These are phyloP conservation scores for Pyrus pyrifolia DNA, from an alignment of 306 rosid genomes.

Conservation along the genomic window DNA sequence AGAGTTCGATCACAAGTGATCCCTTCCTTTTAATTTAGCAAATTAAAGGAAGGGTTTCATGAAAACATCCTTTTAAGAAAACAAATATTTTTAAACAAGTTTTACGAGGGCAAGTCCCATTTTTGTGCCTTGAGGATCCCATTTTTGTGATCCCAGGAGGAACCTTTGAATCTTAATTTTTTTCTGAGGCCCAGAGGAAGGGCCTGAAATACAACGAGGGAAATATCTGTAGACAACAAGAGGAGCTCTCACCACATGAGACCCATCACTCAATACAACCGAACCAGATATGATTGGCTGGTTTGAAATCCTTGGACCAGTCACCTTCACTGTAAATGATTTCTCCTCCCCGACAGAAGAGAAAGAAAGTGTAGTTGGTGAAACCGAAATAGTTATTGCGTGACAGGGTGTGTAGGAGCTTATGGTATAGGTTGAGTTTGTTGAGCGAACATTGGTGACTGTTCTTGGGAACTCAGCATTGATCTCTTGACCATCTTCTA, in stretches of 20 bases:
- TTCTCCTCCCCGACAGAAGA: constrained; percentile 11
- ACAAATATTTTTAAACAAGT: too few species aligned
- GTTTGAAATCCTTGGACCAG: constrained; percentile 5
- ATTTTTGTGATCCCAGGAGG: neutral
- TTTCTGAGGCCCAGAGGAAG: neutral
- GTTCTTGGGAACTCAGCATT: constrained; percentile 19
- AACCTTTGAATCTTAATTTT: neutral
- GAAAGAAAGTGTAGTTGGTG: constrained; percentile 12
- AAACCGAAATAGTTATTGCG: neutral
- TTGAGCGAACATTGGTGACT: constrained; percentile 24
- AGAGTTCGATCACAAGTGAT: too few species aligned
- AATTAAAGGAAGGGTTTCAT: too few species aligned
- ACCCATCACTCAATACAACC: constrained; percentile 17
- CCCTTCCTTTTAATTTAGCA: too few species aligned
- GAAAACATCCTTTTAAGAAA: too few species aligned
- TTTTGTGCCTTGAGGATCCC: neutral
- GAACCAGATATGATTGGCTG: constrained; percentile 23
- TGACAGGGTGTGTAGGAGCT: neutral
- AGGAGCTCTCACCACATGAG: constrained; percentile 15
- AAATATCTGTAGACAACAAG: constrained; percentile 14
- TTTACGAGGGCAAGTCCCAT: too few species aligned
- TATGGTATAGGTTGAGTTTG: constrained; percentile 16
- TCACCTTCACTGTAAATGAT: constrained; percentile 9
- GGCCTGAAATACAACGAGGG: neutral
- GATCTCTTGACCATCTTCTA: constrained; percentile 14